Percentiles rank a stretch among this genome's conserved stretches.
These are phyloP conservation scores for Solanum corneliomulleri DNA, from an alignment of 257 asterid genomes.

Conservation along the genomic window DNA sequence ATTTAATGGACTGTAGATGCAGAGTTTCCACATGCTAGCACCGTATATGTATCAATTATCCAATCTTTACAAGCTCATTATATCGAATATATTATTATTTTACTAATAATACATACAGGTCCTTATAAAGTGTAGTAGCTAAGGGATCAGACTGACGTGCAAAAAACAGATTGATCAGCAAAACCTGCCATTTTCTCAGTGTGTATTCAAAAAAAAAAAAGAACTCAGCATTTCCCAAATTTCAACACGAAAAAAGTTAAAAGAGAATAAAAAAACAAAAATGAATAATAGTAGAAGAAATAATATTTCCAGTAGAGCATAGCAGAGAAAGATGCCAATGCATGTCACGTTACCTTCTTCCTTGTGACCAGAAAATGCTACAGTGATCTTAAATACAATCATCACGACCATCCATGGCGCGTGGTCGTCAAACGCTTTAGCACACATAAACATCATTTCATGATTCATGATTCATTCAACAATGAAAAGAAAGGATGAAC, in stretches of 20 bases:
- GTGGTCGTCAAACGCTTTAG: neutral
- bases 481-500: constrained; percentile 8
- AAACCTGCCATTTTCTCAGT: constrained; percentile 18
- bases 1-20: neutral
- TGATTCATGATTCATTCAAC: constrained; percentile 12
- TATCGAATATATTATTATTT: neutral
- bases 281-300: neutral
- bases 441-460: neutral
- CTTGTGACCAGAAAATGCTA: constrained; percentile 9
- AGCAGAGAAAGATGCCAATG: constrained; percentile 28
- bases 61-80: neutral
- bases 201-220: neutral
- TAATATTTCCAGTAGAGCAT: constrained; percentile 5
- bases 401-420: constrained; percentile 1
- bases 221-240: constrained; percentile 17
- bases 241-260: neutral
- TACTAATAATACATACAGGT: neutral
- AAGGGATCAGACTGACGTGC: constrained; percentile 21
- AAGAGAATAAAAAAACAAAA: neutral
- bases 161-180: constrained; percentile 4
- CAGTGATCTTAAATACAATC: neutral
- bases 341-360: constrained; percentile 16
- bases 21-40: neutral
- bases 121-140: neutral
- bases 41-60: neutral